Evolutionary conservation across 2,329 filamentous ascomycete species (phyloP), one percentile per base, ranked within the genome.

Genomic region (Pochonia chlamydosporia): DNA sequence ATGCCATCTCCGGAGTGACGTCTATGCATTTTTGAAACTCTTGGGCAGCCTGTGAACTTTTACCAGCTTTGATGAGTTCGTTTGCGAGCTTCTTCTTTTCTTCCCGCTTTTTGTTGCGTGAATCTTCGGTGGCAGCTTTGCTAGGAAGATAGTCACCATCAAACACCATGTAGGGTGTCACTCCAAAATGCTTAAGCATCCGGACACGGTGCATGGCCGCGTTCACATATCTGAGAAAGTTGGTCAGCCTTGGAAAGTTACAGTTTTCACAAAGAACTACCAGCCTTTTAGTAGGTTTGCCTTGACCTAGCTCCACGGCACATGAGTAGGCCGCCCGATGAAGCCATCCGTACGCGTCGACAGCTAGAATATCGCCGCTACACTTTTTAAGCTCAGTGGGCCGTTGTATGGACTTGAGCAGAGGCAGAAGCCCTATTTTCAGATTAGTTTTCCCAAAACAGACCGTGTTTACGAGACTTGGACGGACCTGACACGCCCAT

Each of bases 301-400:
- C 89, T 59, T 92, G 79, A 30, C 90, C 93, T 52, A 99, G 78
- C 59, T 97, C 93, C 59, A 93, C 82, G 53, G 92, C 89, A 71
- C 92, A 97, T 43, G 88, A 81, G 54, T 95, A 84, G 40, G 90
- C 90, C 46, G 91, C 95, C 56, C 93, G 85, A 67, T 99, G 93
- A 47, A 99, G 82, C 93, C 95, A 99, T 64, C 92, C 93, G 75
- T 99, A 99, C 48, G 87, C 92, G 66, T 99, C 93, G 30, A 99
- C 84, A n/a, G 87, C 95, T 40, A 99, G 78, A 1, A 87, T 95
- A 68, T 95, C 84, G 44, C 92, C 93, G 11, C 79, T 72, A 66
- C 87, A 96, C 60, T 90, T 90, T 64, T 90, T 95, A 50, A 99
- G 75, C 57, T 89, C 87, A 43, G 82, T 87, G 61, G 87, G 87